Evolutionary conservation across 768 basidiomycete genomes (phyloP), one percentile per base, ranked within the genome.

Genomic region (Rhizopogon rudus): DNA sequence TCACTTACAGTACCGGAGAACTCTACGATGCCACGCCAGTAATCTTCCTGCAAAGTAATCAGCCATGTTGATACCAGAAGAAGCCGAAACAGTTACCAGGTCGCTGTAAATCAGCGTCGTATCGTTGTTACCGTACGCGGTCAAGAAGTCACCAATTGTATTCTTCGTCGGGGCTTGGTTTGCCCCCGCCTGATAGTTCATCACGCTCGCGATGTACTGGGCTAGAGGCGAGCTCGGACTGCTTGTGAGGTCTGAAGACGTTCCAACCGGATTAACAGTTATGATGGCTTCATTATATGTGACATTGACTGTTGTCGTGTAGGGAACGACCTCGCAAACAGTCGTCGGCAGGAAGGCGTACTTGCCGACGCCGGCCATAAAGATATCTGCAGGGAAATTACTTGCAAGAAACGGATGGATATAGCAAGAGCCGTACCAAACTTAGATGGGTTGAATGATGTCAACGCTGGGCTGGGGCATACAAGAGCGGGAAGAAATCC

Each of bases 261-360:
- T 5, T 6, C 8, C 6, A 37, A 51, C 17, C 8, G 5, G 29
- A 16, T 31, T 31, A 9, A 53, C 42, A 35, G 29, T 22, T 33
- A 61, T 31, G 2, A 44, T 12, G 17, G 31, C 55, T 28, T 22
- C 46, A 13, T 44, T 25, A 37, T 64, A 64, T 5, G 1, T 54
- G n/a, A 64, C 62, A 10, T 37, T 49, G 17, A 60, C 55, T 10
- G 56, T 63, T 3, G 43, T 40, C 44, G 55, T 10, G 31, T 55
- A 54, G n/a, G 56, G 63, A 14, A 40, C 40, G 12, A 64, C 53
- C 25, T 31, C 20, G 44, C 62, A 63, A 4, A 56, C 10, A 1
- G 35, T 50, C 3, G 42, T 14, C 1, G 60, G 46, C 3, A 63
- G 51, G 16, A 64, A 64, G 33, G 25, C 0, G 25, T 63, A 64